Evolutionary conservation across 2,329 filamentous ascomycete genomes (phyloP).

Genomic region (Teratosphaeria viscida): DNA sequence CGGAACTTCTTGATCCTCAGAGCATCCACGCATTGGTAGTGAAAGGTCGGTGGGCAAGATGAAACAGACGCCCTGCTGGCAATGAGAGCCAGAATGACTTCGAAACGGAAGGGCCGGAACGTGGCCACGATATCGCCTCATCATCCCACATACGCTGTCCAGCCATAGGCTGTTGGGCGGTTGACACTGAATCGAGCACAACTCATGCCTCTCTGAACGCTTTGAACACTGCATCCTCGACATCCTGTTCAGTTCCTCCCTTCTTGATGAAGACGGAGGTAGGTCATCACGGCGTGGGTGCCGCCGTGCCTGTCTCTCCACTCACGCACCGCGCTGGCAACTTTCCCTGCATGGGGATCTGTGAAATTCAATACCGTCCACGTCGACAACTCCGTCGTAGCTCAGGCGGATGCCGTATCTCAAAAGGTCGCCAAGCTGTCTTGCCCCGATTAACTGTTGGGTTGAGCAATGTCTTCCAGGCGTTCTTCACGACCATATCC

Average conservation of each 20-base stretch:
- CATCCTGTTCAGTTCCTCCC: background rate
- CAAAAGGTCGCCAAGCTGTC: background rate
- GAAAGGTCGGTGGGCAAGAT: no score
- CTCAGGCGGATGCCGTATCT: background rate
- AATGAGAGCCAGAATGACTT: no score
- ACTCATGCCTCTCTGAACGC: background rate
- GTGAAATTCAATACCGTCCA: background rate
- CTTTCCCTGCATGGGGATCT: constrained; percentile 18
- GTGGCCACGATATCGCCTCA: no score
- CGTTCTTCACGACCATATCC: background rate
- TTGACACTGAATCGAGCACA: no score
- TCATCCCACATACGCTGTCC: no score
- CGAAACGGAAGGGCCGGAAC: no score
- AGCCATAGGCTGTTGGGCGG: no score
- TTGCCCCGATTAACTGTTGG: background rate
- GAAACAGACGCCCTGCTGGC: no score
- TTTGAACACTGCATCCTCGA: background rate
- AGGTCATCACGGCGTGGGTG: constrained; percentile 21
- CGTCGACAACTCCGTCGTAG: background rate
- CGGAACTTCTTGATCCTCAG: no score
- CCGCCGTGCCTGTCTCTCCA: constrained; percentile 22
- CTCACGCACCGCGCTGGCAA: constrained; percentile 15
- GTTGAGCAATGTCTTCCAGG: background rate
- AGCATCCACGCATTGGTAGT: no score
- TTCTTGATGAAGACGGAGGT: background rate